phyloP scores from a whole-genome alignment of 306 rosid genomes.

The Cicer cuneatum region DNA sequence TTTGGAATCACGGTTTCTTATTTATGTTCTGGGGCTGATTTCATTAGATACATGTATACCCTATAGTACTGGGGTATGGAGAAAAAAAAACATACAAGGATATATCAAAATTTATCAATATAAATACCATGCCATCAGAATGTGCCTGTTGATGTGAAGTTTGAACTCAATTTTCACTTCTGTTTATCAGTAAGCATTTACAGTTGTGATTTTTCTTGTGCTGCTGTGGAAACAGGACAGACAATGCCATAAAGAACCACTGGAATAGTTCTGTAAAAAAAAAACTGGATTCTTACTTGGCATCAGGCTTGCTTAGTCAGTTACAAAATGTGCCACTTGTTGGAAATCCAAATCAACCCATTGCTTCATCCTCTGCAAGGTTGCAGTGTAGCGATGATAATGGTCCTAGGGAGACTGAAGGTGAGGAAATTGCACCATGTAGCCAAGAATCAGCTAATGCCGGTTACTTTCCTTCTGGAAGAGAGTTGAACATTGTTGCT shows the following conservation, averaged over 20 bases:
- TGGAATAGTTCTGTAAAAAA: constrained; percentile 99
- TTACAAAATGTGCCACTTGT: constrained; percentile 64
- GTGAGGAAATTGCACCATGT: constrained; percentile 84
- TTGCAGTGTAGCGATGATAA: constrained; percentile 75
- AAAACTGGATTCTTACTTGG: constrained; percentile 95
- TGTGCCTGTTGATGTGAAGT: constrained; percentile 23
- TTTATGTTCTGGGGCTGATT: constrained; percentile 4
- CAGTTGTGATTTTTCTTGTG: constrained; percentile 26
- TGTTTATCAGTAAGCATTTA: constrained; percentile 23
- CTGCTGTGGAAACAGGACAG: constrained; percentile 84
- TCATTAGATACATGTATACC: neutral
- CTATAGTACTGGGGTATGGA: neutral
- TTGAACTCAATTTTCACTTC: constrained; percentile 23
- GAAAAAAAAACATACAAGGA: neutral
- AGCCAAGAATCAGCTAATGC: constrained; percentile 82
- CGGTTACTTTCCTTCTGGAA: constrained; percentile 49
- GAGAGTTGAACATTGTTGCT: constrained; percentile 57
- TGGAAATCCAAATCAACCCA: constrained; percentile 61
- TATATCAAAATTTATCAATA: too few relatives aligned
- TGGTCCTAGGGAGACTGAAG: constrained; percentile 64
- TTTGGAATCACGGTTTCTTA: constrained; percentile 3
- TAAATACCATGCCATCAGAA: neutral
- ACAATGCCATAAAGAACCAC: constrained; percentile 97
- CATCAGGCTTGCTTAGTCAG: constrained; percentile 84
- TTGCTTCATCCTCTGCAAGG: constrained; percentile 65